phyloP scores from a whole-genome alignment of 257 asterid species.

The Solanum acaule region DNA sequence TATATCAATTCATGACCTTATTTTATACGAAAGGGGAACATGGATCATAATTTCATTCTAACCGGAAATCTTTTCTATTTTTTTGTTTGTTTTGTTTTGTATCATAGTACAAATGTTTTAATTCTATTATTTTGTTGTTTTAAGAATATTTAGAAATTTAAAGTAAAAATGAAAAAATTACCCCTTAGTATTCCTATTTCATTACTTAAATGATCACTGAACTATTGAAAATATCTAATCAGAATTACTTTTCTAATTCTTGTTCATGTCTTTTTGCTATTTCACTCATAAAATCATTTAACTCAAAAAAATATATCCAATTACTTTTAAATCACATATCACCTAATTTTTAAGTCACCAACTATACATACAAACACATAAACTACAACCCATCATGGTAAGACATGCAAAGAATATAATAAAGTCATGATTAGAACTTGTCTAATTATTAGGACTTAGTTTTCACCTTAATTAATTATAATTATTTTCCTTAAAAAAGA shows the following conservation, averaged over 20 bases:
- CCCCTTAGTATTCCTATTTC: no score
- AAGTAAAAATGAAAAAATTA: not conserved
- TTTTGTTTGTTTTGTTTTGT: not conserved
- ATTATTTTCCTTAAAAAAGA: not conserved
- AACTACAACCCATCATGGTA: not conserved
- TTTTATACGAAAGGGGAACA: not conserved
- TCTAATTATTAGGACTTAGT: not conserved
- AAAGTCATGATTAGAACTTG: not conserved
- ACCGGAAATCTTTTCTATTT: rapidly evolving
- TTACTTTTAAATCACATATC: no score
- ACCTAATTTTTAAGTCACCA: not conserved
- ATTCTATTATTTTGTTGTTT: not conserved
- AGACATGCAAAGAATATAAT: not conserved
- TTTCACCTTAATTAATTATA: not conserved
- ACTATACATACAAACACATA: not conserved
- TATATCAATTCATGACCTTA: not conserved
- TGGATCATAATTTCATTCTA: not conserved
- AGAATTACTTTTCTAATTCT: no score
- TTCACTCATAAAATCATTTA: no score
- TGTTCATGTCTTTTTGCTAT: rapidly evolving
- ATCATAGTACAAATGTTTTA: not conserved
- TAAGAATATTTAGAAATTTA: not conserved
- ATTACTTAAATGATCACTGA: no score
- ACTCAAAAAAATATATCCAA: not conserved
- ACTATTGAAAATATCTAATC: not conserved